phyloP scores from a whole-genome alignment of 1,139 yeast genomes.

The Pichia sp. region DNA sequence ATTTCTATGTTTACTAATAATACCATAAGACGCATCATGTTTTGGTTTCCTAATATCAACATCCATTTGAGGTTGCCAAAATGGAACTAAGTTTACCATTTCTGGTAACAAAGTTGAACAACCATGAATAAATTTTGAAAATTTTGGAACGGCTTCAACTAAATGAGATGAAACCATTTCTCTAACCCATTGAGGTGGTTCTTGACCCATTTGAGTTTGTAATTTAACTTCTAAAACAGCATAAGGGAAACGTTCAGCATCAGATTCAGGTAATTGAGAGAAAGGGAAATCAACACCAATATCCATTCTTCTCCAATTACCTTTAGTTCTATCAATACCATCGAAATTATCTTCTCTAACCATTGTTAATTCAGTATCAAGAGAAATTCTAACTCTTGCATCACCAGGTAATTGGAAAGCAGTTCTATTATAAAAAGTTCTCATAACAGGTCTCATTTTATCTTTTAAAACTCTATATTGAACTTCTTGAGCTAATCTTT shows the following conservation, averaged over 20 bases:
- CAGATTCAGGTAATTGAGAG: conserved; percentile 72
- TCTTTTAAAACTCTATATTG: conserved; percentile 84
- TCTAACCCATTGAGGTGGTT: conserved; percentile 96
- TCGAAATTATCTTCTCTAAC: conserved; percentile 96
- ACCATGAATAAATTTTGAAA: conserved; percentile 95
- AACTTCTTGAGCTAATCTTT: conserved; percentile 85
- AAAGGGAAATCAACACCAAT: conserved; percentile 98
- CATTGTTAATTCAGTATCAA: conserved; percentile 93
- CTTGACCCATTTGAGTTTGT: conserved; percentile 97
- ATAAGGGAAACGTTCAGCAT: conserved; percentile 89
- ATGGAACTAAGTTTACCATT: conserved; percentile 76
- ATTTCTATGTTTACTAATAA: conserved; percentile 29
- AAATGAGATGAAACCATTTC: conserved; percentile 86
- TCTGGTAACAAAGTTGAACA: conserved; percentile 84
- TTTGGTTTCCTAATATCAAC: conserved; percentile 91
- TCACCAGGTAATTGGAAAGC: conserved; percentile 99
- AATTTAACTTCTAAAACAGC: conserved; percentile 95
- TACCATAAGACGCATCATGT: conserved; percentile 58
- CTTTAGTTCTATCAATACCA: conserved; percentile 81
- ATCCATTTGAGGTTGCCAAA: conserved; percentile 98
- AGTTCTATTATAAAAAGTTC: conserved; percentile 95
- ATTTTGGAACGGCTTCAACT: conserved; percentile 97
- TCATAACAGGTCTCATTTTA: conserved; percentile 84
- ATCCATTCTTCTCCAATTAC: conserved; percentile 97
- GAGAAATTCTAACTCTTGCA: conserved; percentile 95